These are phyloP conservation scores for Nannochloropsis gaditana DNA, from an alignment of 108 stramenopile genomes.

Conservation along the genomic window DNA sequence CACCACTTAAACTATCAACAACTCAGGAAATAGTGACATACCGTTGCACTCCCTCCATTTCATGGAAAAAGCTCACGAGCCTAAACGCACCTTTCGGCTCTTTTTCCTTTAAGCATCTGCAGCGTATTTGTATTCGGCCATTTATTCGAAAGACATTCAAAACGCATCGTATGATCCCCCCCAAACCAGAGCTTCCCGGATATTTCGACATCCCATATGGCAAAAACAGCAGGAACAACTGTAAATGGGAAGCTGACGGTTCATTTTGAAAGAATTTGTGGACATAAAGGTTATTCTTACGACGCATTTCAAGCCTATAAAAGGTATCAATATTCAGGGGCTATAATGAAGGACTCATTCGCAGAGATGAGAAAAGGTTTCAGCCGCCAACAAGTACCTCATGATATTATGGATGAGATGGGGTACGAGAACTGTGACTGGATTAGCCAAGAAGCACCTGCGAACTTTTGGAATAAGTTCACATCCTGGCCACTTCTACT, in stretches of 20 bases:
- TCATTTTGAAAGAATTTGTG: conserved; percentile 41
- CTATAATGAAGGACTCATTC: not conserved
- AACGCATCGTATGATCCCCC: too few relatives aligned
- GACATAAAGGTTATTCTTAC: conserved; percentile 47
- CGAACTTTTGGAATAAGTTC: not conserved
- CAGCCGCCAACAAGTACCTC: not conserved
- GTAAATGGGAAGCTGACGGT: conserved; percentile 42
- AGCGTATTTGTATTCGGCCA: too few relatives aligned
- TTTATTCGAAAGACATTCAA: too few relatives aligned
- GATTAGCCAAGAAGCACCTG: conserved; percentile 21
- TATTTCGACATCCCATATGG: not conserved
- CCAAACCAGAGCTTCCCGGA: not conserved
- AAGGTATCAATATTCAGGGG: not conserved
- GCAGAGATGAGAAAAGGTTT: not conserved
- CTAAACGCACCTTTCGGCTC: too few relatives aligned
- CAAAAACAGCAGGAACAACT: conserved; percentile 42
- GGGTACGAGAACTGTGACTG: conserved; percentile 50
- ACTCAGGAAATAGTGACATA: too few relatives aligned
- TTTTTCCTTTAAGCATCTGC: too few relatives aligned
- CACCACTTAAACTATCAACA: too few relatives aligned
- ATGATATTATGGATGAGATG: conserved; percentile 34
- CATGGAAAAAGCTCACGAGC: too few relatives aligned
- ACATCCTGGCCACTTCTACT: conserved; percentile 21
- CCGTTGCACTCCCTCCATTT: too few relatives aligned
- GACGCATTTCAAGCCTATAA: conserved; percentile 21